Base-by-base conservation (phyloP, 169 alveolate species). In the Plasmodium sp. region DNA sequence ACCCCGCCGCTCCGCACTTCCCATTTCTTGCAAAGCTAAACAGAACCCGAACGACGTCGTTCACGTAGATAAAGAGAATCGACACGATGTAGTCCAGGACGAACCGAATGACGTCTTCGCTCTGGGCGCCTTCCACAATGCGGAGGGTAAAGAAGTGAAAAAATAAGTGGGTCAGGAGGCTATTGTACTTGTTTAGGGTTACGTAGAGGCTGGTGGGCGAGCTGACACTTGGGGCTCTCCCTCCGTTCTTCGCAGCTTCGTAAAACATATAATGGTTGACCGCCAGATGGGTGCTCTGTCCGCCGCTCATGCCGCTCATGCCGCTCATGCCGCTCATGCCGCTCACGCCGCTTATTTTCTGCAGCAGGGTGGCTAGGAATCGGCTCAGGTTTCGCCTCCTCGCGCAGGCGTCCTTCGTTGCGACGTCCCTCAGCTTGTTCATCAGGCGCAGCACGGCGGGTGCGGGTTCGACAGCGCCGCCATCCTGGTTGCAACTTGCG, bases 1-100 rank as follows among this genome's bases (percentile, higher is more conserved):
- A 22, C 27, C 27, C 27, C 4, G 41, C 41, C 36, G 84, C 54
- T 41, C 77, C 67, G 31, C 16, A 51, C 62, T 86, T 77, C 27
- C 75, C 72, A 6, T 34, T 51, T 31, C 39, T 75, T 33, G 45
- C 56, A 79, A 86, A 86, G n/a, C 33, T 77, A 54, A 51, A 56
- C 33, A 86, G 6, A 33, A 86, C 33, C 34, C 41, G 33, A 36
- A 86, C 93, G 7, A 75, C 62, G 67, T 86, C 93, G 18, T 54
- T 86, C 54, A 86, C 81, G 45, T 77, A 86, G 58, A 86, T 75
- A 54, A 77, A 77, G 22, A 75, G 81, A n/a, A 86, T 86, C 0
- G 93, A 67, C 0, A 79, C 22, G 31, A 86, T 86, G 45, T 31
- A n/a, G 56, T 56, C 77, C 18, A 86, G 79, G 5, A 86, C 18